Conservation (phyloP, 2,329 filamentous ascomycete species). For the Cordyceps pruinosa region DNA sequence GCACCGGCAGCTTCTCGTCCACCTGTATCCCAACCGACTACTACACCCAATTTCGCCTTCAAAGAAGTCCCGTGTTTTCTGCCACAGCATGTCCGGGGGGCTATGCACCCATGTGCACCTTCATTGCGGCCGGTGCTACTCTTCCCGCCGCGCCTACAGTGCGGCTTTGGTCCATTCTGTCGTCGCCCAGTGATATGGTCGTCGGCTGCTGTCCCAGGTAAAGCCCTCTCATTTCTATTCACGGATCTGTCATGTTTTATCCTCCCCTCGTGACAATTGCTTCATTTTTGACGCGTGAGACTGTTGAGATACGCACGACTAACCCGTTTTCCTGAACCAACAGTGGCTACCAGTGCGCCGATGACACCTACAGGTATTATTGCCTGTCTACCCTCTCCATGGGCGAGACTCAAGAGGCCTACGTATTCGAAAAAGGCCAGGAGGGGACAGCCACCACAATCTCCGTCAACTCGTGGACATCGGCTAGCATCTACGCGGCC, state of each 20-base stretch:
- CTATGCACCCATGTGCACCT: not conserved
- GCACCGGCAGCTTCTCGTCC: too few species aligned
- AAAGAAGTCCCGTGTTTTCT: not conserved
- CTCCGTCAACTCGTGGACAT: not conserved
- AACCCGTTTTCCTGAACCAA: not conserved
- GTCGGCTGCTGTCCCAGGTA: constrained; percentile 1
- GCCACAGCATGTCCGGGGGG: not conserved
- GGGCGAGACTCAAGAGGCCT: not conserved
- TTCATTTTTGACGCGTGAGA: too few species aligned
- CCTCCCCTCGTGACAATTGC: too few species aligned
- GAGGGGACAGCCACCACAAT: not conserved
- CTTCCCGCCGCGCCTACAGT: not conserved
- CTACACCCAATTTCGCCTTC: not conserved
- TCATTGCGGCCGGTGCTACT: not conserved
- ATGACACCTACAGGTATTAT: not conserved
- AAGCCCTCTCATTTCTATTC: not conserved
- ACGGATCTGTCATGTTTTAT: too few species aligned
- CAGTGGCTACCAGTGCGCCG: not conserved
- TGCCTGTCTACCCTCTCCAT: not conserved
- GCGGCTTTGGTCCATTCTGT: not conserved
- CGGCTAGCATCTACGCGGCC: not conserved
- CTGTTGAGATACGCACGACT: not conserved
- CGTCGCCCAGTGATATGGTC: not conserved
- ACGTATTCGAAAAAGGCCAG: not conserved
- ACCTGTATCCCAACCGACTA: not conserved